Conservation (phyloP, 805 yeast genomes). For the Lachancea kluyveri region DNA sequence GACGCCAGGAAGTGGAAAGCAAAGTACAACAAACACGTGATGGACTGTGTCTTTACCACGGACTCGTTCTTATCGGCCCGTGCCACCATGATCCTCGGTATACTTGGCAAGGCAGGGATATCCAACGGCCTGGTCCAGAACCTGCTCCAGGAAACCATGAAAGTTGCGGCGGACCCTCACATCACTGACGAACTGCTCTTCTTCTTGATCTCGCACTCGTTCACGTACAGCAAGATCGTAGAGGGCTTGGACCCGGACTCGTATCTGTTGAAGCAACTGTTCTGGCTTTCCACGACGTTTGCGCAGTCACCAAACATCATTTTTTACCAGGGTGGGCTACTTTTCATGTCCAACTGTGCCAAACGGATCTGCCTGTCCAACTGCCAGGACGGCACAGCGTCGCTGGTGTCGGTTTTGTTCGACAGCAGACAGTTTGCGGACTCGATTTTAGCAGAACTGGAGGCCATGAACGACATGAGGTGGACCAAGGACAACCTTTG, state of each 20-base stretch:
- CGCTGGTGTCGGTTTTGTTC: slow-evolving; percentile 26
- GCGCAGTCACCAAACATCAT: slow-evolving; percentile 31
- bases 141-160: slow-evolving; percentile 26
- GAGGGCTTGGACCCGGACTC: slow-evolving; percentile 34
- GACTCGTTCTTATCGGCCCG: slow-evolving; percentile 59
- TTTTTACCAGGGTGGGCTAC: slow-evolving; percentile 36
- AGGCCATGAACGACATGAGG: slow-evolving; percentile 33
- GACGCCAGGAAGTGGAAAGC: slow-evolving; percentile 52
- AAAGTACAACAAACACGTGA: slow-evolving; percentile 58
- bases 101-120: slow-evolving; percentile 56
- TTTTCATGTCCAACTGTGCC: slow-evolving; percentile 34
- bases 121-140: slow-evolving; percentile 44
- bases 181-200: slow-evolving; percentile 27
- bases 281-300: slow-evolving; percentile 34
- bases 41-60: slow-evolving; percentile 52
- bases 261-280: slow-evolving; percentile 25
- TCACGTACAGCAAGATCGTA: slow-evolving; percentile 35
- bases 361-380: slow-evolving; percentile 28
- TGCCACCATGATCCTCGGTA: slow-evolving; percentile 64
- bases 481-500: slow-evolving; percentile 45
- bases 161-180: slow-evolving; percentile 31
- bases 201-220: slow-evolving; percentile 33
- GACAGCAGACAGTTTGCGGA: slow-evolving; percentile 37
- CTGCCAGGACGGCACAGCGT: slow-evolving; percentile 25
- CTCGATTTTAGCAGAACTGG: slow-evolving; percentile 36